phyloP scores from a whole-genome alignment of 2,329 filamentous ascomycete genomes.

The Phyllosticta capitalensis region DNA sequence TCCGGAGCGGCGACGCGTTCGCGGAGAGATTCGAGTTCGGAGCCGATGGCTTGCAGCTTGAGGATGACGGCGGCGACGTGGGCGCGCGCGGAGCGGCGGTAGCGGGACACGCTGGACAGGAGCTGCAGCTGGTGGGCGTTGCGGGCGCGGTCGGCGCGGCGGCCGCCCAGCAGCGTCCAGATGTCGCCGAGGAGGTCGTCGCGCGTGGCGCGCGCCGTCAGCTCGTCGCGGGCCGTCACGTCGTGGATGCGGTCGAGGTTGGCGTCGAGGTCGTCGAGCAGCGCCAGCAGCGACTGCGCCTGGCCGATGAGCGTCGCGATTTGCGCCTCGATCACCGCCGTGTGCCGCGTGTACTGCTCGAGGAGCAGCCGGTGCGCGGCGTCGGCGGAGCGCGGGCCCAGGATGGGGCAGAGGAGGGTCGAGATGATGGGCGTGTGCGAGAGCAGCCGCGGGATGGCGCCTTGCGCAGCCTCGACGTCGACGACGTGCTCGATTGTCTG shows the following conservation, averaged over 20 bases:
- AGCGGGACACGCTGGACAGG: conserved; percentile 54
- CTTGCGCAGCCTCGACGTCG: conserved; percentile 16
- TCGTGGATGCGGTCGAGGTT: conserved; percentile 61
- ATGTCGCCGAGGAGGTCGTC: conserved; percentile 60
- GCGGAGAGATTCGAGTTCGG: conserved; percentile 60
- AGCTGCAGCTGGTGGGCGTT: conserved; percentile 55
- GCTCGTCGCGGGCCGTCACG: conserved; percentile 55
- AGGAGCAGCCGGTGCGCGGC: conserved; percentile 44
- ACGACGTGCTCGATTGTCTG: conserved; percentile 25
- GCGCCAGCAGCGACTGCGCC: conserved; percentile 56
- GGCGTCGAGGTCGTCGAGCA: conserved; percentile 59
- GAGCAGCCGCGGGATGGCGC: conserved; percentile 30
- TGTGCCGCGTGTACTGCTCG: conserved; percentile 68
- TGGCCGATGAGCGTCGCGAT: conserved; percentile 59
- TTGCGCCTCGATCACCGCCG: conserved; percentile 58
- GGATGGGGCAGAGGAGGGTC: conserved; percentile 44
- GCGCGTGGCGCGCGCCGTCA: conserved; percentile 48
- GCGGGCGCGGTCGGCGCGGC: conserved; percentile 50
- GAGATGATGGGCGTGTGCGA: neutral
- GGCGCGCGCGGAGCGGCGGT: conserved; percentile 54
- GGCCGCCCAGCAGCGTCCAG: conserved; percentile 67
- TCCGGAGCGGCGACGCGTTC: conserved; percentile 61
- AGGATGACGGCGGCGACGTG: conserved; percentile 63
- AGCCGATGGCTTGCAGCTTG: conserved; percentile 64
- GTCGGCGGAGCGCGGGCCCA: conserved; percentile 4